These are phyloP conservation scores for Steccherinum ochraceum DNA, from an alignment of 768 basidiomycete genomes.

Conservation along the genomic window DNA sequence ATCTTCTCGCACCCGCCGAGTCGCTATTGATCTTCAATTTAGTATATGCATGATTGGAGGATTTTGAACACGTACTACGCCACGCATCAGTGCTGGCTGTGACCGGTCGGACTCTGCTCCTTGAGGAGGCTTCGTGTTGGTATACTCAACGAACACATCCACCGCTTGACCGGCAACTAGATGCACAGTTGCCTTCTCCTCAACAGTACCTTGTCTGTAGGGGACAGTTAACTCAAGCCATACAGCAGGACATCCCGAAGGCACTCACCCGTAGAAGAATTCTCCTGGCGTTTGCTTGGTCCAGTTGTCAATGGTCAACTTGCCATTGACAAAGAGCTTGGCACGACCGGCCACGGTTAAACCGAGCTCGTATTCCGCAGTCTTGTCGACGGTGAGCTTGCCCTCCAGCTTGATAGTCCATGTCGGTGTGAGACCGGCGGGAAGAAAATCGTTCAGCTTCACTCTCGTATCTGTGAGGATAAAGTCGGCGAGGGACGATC, in stretches of 20 bases:
- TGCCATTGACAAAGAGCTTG: constrained; percentile 55
- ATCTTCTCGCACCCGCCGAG: constrained; percentile 63
- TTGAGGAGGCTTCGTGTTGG: constrained; percentile 48
- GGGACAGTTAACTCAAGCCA: neutral
- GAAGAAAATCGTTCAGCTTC: constrained; percentile 63
- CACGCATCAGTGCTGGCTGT: constrained; percentile 64
- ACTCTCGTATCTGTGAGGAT: constrained; percentile 54
- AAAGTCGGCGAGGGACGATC: constrained; percentile 38
- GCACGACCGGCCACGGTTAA: constrained; percentile 59
- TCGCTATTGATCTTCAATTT: constrained; percentile 33
- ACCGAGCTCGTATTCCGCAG: constrained; percentile 51
- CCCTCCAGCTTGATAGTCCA: constrained; percentile 58
- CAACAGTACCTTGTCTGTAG: constrained; percentile 53
- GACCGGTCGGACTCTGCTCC: constrained; percentile 40
- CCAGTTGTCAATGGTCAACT: constrained; percentile 65
- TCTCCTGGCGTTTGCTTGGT: constrained; percentile 61
- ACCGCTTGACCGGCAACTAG: constrained; percentile 40
- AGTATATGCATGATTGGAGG: neutral
- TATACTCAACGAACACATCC: constrained; percentile 55
- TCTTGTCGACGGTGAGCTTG: constrained; percentile 41
- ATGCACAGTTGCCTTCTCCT: constrained; percentile 49
- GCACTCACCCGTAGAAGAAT: constrained; percentile 58
- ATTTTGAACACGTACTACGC: constrained; percentile 45
- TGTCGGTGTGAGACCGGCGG: constrained; percentile 41
- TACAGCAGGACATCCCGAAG: neutral